Conservation (phyloP, 2,329 filamentous ascomycete genomes). For the Paecilomyces fulvus region DNA sequence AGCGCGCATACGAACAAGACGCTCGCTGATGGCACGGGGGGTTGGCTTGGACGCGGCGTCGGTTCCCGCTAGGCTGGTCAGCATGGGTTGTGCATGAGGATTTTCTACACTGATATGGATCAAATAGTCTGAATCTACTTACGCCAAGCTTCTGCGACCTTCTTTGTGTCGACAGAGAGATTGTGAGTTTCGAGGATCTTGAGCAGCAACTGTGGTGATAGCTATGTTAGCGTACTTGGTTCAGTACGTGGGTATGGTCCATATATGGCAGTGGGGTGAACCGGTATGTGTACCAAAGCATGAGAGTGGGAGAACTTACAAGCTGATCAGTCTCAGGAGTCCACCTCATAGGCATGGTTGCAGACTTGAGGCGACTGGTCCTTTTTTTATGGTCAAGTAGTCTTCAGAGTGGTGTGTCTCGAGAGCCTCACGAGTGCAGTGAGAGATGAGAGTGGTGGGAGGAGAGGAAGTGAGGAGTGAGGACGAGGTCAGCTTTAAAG, state of each 20-base stretch:
- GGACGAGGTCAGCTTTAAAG: background rate
- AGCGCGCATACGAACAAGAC: conserved; percentile 27
- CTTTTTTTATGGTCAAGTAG: background rate
- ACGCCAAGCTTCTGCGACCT: conserved; percentile 32
- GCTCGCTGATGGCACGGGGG: conserved; percentile 32
- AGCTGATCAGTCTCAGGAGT: conserved; percentile 28
- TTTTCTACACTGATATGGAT: too few species aligned
- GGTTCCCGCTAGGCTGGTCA: conserved; percentile 6
- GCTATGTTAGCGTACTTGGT: background rate
- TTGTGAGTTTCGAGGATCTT: conserved; percentile 34
- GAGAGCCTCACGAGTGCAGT: background rate
- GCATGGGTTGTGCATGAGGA: too few species aligned
- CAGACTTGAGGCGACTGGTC: background rate
- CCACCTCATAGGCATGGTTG: conserved; percentile 29
- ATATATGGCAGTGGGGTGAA: too few species aligned
- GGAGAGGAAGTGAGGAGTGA: background rate
- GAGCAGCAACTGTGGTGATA: conserved; percentile 26
- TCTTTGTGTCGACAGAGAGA: conserved; percentile 24
- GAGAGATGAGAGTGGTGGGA: conserved; percentile 1
- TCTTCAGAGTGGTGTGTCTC: background rate
- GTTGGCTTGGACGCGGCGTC: conserved; percentile 21
- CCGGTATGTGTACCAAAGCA: too few species aligned
- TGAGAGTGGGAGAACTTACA: conserved; percentile 10
- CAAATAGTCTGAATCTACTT: too few species aligned
- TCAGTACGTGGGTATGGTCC: too few species aligned